These are phyloP conservation scores for Vanderwaltozyma verrucispora DNA, from an alignment of 805 yeast genomes.

Conservation along the genomic window DNA sequence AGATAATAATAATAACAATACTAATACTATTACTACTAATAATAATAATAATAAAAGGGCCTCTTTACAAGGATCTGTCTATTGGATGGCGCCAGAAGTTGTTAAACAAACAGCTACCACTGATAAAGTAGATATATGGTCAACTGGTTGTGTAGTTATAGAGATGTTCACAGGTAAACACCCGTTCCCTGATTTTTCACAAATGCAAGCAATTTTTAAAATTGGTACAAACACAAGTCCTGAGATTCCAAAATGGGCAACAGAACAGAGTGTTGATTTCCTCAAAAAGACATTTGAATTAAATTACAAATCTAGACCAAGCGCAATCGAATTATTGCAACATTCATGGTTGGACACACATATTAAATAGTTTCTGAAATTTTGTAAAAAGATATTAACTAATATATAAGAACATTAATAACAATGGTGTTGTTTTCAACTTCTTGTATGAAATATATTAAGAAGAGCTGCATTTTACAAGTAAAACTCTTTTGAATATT, in stretches of 20 bases:
- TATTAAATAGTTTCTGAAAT: slow-evolving; percentile 7
- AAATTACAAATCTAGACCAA: slow-evolving; percentile 64
- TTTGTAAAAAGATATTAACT: no score
- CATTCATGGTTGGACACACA: slow-evolving; percentile 34
- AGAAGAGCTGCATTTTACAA: no score
- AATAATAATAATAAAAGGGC: slow-evolving; percentile 43
- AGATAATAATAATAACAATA: neutral
- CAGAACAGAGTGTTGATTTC: slow-evolving; percentile 59
- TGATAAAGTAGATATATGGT: slow-evolving; percentile 93
- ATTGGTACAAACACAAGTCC: slow-evolving; percentile 85
- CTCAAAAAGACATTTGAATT: slow-evolving; percentile 57
- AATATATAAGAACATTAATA: no score
- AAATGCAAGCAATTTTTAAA: slow-evolving; percentile 94
- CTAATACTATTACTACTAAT: slow-evolving; percentile 3
- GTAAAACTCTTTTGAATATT: no score
- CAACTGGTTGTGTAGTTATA: slow-evolving; percentile 85
- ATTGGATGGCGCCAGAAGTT: slow-evolving; percentile 99
- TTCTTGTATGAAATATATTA: no score
- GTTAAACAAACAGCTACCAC: slow-evolving; percentile 90
- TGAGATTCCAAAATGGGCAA: slow-evolving; percentile 62
- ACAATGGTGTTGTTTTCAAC: no score
- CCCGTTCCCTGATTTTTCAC: slow-evolving; percentile 90
- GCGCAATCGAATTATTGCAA: slow-evolving; percentile 56
- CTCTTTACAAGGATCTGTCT: slow-evolving; percentile 87
- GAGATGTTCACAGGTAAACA: slow-evolving; percentile 96